A percentile compares a stretch with the other conserved stretches of the same genome.
Evolutionary conservation across 2,329 filamentous ascomycete species (phyloP).

Genomic region (Apiospora saccharicola): DNA sequence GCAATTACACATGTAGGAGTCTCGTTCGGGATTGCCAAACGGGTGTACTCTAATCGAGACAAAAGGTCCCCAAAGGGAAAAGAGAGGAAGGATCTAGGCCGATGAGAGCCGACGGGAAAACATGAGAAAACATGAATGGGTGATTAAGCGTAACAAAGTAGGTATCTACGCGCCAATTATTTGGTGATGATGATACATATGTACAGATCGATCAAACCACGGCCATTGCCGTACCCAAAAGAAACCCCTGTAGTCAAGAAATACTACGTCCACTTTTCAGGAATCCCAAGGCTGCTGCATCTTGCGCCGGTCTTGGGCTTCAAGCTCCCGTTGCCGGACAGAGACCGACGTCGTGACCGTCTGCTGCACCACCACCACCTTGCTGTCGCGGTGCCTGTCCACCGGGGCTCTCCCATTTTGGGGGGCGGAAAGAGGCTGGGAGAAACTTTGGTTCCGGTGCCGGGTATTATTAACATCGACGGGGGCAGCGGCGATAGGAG

Average conservation of each 20-base stretch:
- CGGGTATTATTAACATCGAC: not conserved
- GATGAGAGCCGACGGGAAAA: not conserved
- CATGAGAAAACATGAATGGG: not conserved
- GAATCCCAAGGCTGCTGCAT: not conserved
- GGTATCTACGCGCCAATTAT: not conserved
- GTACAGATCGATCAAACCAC: not conserved
- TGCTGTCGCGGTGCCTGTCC: not conserved
- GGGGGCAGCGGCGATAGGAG: not conserved
- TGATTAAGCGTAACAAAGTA: not conserved
- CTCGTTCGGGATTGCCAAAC: not conserved
- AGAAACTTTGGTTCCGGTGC: not conserved
- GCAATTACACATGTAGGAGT: not conserved
- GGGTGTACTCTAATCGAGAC: not conserved
- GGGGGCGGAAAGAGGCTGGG: not conserved
- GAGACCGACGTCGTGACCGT: slow-evolving; percentile 9
- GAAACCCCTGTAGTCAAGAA: not conserved
- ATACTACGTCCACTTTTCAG: not conserved
- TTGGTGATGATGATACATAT: not conserved
- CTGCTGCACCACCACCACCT: not conserved
- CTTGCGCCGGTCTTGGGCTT: not conserved
- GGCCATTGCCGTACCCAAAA: not conserved
- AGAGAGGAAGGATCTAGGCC: not conserved
- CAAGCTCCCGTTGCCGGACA: not conserved
- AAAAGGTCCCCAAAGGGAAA: not conserved
- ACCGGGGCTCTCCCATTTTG: not conserved